Conservation (phyloP, 495 filamentous ascomycete species). For the Bathelium albidoporum region DNA sequence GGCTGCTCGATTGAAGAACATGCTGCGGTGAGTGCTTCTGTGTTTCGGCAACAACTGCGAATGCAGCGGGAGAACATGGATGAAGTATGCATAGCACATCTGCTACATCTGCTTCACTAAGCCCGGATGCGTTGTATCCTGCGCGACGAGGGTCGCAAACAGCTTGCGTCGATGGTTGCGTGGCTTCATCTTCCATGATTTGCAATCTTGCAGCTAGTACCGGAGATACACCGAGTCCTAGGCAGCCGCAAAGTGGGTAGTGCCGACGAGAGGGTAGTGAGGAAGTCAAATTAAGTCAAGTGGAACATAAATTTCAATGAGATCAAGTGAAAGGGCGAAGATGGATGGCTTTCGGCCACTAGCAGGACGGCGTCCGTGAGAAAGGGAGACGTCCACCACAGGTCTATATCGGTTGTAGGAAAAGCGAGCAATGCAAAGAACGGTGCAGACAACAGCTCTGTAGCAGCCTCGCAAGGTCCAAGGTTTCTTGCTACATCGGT, state of each 20-base stretch:
- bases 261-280: background rate
- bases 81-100: conserved; percentile 87
- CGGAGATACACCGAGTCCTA: background rate
- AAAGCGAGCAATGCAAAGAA: too few species aligned
- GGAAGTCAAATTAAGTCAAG: background rate
- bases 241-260: background rate
- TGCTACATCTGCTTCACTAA: conserved; percentile 67
- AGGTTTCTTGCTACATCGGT: background rate
- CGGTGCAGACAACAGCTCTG: too few species aligned
- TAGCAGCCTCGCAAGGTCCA: too few species aligned
- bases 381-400: too few species aligned
- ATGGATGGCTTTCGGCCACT: too few species aligned
- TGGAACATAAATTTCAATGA: background rate
- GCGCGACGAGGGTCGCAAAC: conserved; percentile 67
- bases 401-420: too few species aligned
- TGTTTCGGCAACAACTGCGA: conserved; percentile 51
- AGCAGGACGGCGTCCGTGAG: too few species aligned
- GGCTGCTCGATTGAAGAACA: conserved; percentile 37
- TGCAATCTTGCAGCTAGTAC: background rate
- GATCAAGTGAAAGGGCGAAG: too few species aligned
- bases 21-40: conserved; percentile 44
- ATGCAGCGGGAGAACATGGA: conserved; percentile 62
- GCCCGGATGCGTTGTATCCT: conserved; percentile 64
- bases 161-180: conserved; percentile 68
- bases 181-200: conserved; percentile 29